phyloP scores from a whole-genome alignment of 345 rosid genomes.

The Salix purpurea region DNA sequence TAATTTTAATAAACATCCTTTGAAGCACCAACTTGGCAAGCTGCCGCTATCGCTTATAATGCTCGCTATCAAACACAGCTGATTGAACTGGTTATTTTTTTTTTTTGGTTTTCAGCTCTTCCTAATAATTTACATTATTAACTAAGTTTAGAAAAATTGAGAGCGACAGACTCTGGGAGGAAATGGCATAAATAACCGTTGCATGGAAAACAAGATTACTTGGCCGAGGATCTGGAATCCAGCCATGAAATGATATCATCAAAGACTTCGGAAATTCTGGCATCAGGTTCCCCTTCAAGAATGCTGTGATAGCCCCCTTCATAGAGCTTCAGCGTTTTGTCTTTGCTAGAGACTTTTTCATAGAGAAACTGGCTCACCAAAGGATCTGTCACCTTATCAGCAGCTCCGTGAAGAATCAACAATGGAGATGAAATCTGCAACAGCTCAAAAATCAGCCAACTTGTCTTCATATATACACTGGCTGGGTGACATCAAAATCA shows the following conservation, averaged over 20 bases:
- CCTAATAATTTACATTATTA: background rate
- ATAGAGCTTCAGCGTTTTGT: slow-evolving; percentile 81
- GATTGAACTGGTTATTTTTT: background rate
- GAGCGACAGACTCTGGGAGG: background rate
- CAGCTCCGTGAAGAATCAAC: slow-evolving; percentile 83
- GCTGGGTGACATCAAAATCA: background rate
- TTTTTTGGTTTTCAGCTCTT: background rate
- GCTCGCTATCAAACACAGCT: background rate
- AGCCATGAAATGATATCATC: slow-evolving; percentile 73
- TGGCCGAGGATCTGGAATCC: slow-evolving; percentile 39
- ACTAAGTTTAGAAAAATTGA: background rate
- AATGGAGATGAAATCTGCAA: slow-evolving; percentile 82
- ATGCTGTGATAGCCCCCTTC: slow-evolving; percentile 83
- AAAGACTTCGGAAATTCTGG: slow-evolving; percentile 49
- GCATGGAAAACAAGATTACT: slow-evolving; percentile 1
- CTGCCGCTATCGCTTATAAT: background rate
- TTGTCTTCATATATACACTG: background rate
- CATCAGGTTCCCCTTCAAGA: slow-evolving; percentile 89
- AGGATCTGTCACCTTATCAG: slow-evolving; percentile 86
- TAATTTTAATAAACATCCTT: background rate
- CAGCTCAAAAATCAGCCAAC: background rate
- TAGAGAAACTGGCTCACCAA: slow-evolving; percentile 71
- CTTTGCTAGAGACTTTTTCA: slow-evolving; percentile 64
- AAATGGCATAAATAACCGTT: background rate
- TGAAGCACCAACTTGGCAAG: background rate